Percentiles rank a stretch among this genome's conserved stretches.
Conservation (phyloP, 2,329 filamentous ascomycete genomes). For the Xylariaceae sp. region DNA sequence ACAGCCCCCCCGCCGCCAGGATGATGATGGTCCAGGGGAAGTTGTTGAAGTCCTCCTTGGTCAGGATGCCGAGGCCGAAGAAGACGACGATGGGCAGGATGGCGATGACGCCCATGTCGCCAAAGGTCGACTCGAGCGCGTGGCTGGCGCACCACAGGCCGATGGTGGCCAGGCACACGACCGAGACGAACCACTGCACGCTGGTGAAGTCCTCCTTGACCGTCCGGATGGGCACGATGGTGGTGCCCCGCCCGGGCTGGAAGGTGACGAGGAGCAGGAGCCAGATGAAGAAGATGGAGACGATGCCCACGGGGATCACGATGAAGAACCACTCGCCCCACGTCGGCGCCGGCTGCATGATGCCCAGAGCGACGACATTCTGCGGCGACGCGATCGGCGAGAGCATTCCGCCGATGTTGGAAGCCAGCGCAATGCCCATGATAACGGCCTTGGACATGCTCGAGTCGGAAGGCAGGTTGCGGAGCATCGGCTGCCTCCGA, state of each 20-base stretch:
- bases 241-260: conserved; percentile 74
- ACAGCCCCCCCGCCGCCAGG: conserved; percentile 84
- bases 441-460: conserved; percentile 93
- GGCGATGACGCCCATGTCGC: conserved; percentile 97
- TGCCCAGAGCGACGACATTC: conserved; percentile 91
- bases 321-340: conserved; percentile 99
- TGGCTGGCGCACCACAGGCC: conserved; percentile 87
- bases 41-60: conserved; percentile 99
- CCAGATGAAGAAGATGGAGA: conserved; percentile 88
- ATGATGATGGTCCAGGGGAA: conserved; percentile 99
- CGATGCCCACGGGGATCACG: conserved; percentile 81
- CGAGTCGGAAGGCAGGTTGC: conserved; percentile 83
- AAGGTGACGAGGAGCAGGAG: conserved; percentile 76
- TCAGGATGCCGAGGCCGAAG: conserved; percentile 92
- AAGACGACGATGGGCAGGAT: conserved; percentile 94
- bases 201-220: conserved; percentile 84
- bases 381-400: conserved; percentile 96
- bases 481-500: conserved; percentile 68
- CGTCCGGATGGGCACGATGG: conserved; percentile 83
- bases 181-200: conserved; percentile 85
- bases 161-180: conserved; percentile 79
- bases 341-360: conserved; percentile 85
- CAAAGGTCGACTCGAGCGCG: conserved; percentile 78
- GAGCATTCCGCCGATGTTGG: conserved; percentile 92
- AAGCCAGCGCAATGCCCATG: conserved; percentile 87